Percentiles rank a stretch among this genome's conserved stretches.
Conservation (phyloP, 345 rosid genomes). For the Dovyalis caffra region DNA sequence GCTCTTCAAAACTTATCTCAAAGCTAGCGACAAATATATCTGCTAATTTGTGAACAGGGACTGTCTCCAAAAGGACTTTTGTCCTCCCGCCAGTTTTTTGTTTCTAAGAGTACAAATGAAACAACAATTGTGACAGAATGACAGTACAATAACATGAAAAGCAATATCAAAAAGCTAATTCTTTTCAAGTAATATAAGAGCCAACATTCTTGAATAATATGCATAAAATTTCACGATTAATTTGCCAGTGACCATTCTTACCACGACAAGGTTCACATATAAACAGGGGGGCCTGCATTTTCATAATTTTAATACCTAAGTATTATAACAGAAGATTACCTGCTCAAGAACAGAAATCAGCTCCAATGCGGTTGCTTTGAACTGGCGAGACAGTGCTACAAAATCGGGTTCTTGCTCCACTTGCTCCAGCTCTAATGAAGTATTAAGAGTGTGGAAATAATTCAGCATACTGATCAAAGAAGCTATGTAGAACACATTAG, state of each 20-base stretch:
- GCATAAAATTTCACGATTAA: not conserved
- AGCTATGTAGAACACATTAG: not conserved
- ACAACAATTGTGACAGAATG: conserved; percentile 5
- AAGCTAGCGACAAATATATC: conserved; percentile 99
- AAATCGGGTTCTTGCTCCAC: conserved; percentile 95
- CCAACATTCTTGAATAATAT: not conserved
- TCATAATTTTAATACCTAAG: not conserved
- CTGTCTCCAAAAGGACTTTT: conserved; percentile 92
- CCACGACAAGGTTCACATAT: not conserved
- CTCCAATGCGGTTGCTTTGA: conserved; percentile 94
- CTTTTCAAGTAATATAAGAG: conserved; percentile 5
- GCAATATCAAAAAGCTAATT: not conserved
- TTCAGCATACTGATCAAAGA: conserved; percentile 15
- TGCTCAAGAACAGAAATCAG: conserved; percentile 97
- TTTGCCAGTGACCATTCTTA: not conserved
- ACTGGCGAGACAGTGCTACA: conserved; percentile 77
- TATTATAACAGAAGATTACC: conserved; percentile 36
- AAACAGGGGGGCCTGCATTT: not conserved
- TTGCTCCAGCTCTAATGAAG: conserved; percentile 77
- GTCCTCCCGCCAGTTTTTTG: conserved; percentile 96
- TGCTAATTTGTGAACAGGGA: conserved; percentile 94
- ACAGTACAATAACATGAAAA: not conserved
- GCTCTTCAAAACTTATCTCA: conserved; percentile 98
- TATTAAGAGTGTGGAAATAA: conserved; percentile 17
- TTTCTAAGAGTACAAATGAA: conserved; percentile 49